Evolutionary conservation across 2,329 filamentous ascomycete genomes (phyloP).

Genomic region (Nothopassalora personata): DNA sequence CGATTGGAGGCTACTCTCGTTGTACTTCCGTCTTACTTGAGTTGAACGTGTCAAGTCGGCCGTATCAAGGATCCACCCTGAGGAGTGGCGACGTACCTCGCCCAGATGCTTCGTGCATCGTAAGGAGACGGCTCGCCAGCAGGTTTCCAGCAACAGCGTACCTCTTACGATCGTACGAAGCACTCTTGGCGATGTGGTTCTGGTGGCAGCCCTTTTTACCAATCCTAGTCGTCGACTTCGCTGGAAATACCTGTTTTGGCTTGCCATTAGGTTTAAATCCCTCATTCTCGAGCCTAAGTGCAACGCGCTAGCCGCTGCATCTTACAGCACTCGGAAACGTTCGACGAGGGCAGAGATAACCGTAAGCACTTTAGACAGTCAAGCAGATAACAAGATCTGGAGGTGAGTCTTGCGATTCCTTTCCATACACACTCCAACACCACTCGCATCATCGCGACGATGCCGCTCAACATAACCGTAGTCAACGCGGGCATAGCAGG

Average conservation of each 20-base stretch:
- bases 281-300: too few species aligned
- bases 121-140: too few species aligned
- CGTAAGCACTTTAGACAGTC: background rate
- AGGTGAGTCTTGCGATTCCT: background rate
- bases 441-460: background rate
- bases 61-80: too few species aligned
- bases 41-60: too few species aligned
- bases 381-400: background rate
- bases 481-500: slow-evolving; percentile 7
- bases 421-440: background rate
- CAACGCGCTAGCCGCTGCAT: background rate
- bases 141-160: too few species aligned
- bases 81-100: too few species aligned
- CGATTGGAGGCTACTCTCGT: background rate
- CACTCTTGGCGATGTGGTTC: too few species aligned
- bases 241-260: background rate
- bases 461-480: slow-evolving; percentile 5
- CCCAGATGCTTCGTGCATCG: too few species aligned
- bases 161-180: too few species aligned
- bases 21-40: background rate
- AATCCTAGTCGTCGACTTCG: background rate
- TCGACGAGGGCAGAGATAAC: background rate
- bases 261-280: background rate
- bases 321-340: background rate
- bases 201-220: background rate